Conservation (phyloP, 83 land plant species). For the Larix sibirica region DNA sequence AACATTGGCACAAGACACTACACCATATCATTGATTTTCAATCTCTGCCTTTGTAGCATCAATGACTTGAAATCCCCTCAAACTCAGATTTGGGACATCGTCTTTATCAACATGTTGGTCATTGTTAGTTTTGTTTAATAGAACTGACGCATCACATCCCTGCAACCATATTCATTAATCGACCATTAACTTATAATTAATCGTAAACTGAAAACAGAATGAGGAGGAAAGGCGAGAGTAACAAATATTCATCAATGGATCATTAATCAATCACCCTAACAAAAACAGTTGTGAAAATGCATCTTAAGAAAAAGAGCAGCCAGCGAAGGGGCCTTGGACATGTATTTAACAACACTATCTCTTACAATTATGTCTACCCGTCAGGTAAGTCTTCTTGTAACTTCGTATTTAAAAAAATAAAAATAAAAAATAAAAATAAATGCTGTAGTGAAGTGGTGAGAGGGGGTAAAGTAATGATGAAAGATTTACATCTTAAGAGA, state of each 20-base stretch:
- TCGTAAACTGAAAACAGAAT: too few relatives aligned
- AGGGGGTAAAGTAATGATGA: too few relatives aligned
- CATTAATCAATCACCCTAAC: neutral
- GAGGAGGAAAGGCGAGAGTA: too few relatives aligned
- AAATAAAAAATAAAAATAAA: too few relatives aligned
- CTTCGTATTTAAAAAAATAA: too few relatives aligned
- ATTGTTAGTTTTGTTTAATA: constrained; percentile 20
- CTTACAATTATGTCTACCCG: neutral
- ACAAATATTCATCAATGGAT: neutral
- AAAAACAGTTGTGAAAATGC: constrained; percentile 26
- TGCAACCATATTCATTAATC: neutral
- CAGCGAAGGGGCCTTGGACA: constrained; percentile 4
- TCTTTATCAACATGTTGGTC: constrained; percentile 23
- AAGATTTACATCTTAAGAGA: too few relatives aligned
- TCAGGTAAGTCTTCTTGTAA: too few relatives aligned
- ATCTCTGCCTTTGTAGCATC: constrained; percentile 17
- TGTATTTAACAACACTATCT: neutral
- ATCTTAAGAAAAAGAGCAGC: constrained; percentile 19
- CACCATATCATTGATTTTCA: constrained; percentile 18
- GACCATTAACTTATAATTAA: too few relatives aligned
- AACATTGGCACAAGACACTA: constrained; percentile 32
- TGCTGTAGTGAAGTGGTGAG: too few relatives aligned
- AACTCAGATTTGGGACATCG: constrained; percentile 13
- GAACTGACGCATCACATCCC: constrained; percentile 39
- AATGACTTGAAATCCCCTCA: constrained; percentile 25